Conservation (phyloP, 2,329 filamentous ascomycete genomes). For the Colletotrichum sp. region DNA sequence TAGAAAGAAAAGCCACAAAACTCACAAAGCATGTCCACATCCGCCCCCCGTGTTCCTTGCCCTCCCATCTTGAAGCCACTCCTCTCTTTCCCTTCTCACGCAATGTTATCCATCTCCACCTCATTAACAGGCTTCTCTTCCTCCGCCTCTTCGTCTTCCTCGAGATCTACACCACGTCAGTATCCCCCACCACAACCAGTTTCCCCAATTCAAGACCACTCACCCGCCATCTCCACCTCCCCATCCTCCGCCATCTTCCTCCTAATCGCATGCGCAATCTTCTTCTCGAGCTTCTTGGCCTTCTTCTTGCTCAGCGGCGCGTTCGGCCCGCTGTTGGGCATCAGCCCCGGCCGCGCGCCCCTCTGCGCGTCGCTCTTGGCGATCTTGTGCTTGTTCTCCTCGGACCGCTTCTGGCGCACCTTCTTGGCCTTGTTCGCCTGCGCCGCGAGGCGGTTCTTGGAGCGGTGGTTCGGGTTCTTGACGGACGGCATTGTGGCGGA, state of each 20-base stretch:
- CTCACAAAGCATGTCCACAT: constrained; percentile 15
- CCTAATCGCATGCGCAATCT: constrained; percentile 56
- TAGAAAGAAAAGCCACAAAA: background rate
- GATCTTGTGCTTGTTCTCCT: constrained; percentile 42
- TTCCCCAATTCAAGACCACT: background rate
- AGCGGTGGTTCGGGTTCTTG: constrained; percentile 63
- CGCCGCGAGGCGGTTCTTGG: constrained; percentile 57
- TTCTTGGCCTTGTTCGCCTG: constrained; percentile 50
- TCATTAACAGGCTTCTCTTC: background rate
- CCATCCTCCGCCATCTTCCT: constrained; percentile 56
- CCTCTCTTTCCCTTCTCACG: background rate
- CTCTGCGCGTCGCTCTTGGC: constrained; percentile 48
- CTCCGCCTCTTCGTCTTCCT: background rate
- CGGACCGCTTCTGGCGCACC: constrained; percentile 45
- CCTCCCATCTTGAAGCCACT: background rate
- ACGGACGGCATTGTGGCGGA: constrained; percentile 54
- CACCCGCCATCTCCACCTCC: constrained; percentile 55
- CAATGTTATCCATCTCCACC: constrained; percentile 10
- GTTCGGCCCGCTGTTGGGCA: constrained; percentile 62
- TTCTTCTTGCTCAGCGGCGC: constrained; percentile 59
- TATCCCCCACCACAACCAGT: background rate
- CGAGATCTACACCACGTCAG: background rate
- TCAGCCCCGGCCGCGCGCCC: constrained; percentile 57
- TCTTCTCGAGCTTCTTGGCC: constrained; percentile 60
- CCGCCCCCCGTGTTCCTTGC: background rate